Evolutionary conservation across 352 stramenopile genomes (phyloP).

Genomic region (Globisporangium cystogenes): DNA sequence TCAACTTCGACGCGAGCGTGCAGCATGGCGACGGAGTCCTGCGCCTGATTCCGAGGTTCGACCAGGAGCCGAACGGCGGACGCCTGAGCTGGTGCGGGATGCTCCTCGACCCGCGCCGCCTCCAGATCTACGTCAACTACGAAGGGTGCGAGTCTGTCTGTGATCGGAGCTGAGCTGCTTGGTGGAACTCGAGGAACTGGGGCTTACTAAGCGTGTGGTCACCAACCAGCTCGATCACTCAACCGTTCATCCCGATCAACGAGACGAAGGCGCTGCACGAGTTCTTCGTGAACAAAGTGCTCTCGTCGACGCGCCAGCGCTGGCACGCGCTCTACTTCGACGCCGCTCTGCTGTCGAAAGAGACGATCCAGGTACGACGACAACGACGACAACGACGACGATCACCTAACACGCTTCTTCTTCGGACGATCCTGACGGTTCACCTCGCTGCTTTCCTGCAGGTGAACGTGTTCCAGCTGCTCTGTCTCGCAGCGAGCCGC

Average conservation of each 20-base stretch:
- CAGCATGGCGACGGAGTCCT: background rate
- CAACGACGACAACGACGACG: too few species aligned
- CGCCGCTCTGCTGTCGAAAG: conserved; percentile 21
- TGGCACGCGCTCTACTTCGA: conserved; percentile 73
- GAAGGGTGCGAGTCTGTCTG: conserved; percentile 43
- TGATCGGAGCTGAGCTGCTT: background rate
- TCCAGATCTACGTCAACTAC: conserved; percentile 77
- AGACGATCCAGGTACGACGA: conserved; percentile 31
- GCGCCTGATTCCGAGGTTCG: conserved; percentile 16
- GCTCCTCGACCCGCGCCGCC: conserved; percentile 38
- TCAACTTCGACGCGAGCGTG: conserved; percentile 41
- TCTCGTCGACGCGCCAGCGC: conserved; percentile 56
- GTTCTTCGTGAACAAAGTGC: conserved; percentile 65
- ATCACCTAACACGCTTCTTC: too few species aligned
- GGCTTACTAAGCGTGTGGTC: conserved; percentile 12
- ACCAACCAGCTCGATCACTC: conserved; percentile 17
- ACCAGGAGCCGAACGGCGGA: conserved; percentile 6
- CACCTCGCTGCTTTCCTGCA: background rate
- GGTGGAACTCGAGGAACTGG: background rate
- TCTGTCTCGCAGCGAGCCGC: conserved; percentile 36
- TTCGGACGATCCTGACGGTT: too few species aligned
- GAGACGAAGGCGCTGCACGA: conserved; percentile 38
- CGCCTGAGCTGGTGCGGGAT: conserved; percentile 65
- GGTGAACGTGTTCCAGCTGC: conserved; percentile 61
- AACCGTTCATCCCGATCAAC: conserved; percentile 49